Evolutionary conservation across 1,139 yeast species (phyloP).

Genomic region (Magnusiomyces starmeri): DNA sequence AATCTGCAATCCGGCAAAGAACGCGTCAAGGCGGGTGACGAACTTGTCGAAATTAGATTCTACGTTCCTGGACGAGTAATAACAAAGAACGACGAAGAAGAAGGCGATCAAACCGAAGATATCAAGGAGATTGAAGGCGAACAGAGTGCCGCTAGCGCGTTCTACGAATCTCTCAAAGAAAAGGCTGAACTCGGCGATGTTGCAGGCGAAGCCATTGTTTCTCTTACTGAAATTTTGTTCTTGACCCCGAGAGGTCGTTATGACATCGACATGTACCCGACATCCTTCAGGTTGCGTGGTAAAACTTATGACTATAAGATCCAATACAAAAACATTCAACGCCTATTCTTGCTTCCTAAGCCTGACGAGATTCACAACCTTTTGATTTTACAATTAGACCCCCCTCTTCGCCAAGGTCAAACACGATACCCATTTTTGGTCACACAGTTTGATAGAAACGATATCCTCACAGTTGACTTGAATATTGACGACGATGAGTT

Average conservation of each 20-base stretch:
- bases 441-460: constrained; percentile 81
- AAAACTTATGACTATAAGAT: constrained; percentile 96
- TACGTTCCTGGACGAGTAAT: constrained; percentile 75
- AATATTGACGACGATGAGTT: constrained; percentile 80
- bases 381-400: constrained; percentile 84
- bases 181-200: constrained; percentile 95
- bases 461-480: constrained; percentile 84
- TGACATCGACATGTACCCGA: constrained; percentile 89
- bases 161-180: constrained; percentile 86
- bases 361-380: constrained; percentile 90
- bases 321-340: constrained; percentile 82
- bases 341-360: constrained; percentile 86
- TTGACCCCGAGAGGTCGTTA: constrained; percentile 95
- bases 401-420: constrained; percentile 92
- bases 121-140: constrained; percentile 47
- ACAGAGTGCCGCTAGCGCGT: constrained; percentile 70
- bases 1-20: constrained; percentile 53
- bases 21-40: constrained; percentile 76
- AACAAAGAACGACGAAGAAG: constrained; percentile 37
- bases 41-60: constrained; percentile 87
- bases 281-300: constrained; percentile 87
- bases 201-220: constrained; percentile 94
- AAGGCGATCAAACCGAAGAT: constrained; percentile 33
- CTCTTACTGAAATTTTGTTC: constrained; percentile 85
- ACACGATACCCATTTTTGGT: constrained; percentile 91